Evolutionary conservation across 75 land plant genomes (phyloP).

Genomic region (Sequoia sempervirens): DNA sequence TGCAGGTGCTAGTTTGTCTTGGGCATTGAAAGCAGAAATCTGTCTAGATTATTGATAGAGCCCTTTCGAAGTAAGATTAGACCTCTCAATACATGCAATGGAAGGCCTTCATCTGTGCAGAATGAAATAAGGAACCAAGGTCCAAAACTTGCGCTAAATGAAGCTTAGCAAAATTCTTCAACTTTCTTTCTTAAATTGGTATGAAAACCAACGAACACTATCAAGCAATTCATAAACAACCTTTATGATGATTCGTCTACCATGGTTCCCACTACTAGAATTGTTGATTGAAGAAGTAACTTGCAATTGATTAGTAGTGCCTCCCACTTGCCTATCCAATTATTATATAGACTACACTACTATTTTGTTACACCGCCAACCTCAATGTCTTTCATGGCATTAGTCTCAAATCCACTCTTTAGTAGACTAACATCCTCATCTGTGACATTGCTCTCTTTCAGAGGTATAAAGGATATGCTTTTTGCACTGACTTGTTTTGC

Average conservation of each 20-base stretch:
- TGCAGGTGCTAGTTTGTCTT: background rate
- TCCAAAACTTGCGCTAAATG: background rate
- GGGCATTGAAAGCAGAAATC: background rate
- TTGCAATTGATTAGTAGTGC: background rate
- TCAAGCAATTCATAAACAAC: conserved; percentile 1
- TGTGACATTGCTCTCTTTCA: background rate
- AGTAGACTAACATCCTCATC: conserved; percentile 35
- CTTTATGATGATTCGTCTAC: background rate
- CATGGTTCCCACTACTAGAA: background rate
- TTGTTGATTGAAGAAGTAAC: background rate
- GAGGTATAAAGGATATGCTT: background rate
- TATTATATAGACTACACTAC: background rate
- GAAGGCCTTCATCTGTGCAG: background rate
- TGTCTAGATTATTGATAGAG: background rate
- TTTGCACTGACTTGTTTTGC: conserved; percentile 35
- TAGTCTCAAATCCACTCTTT: conserved; percentile 12
- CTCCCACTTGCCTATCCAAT: background rate
- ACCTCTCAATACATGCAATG: background rate
- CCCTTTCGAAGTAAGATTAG: conserved; percentile 1
- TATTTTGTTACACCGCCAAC: background rate
- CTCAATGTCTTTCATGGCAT: conserved; percentile 15
- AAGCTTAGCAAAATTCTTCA: conserved; percentile 1
- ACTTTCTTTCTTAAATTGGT: background rate
- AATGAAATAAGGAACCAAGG: background rate
- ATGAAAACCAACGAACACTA: background rate